These are phyloP conservation scores for Leccinum barrowsii DNA, from an alignment of 768 basidiomycete species.

Conservation along the genomic window DNA sequence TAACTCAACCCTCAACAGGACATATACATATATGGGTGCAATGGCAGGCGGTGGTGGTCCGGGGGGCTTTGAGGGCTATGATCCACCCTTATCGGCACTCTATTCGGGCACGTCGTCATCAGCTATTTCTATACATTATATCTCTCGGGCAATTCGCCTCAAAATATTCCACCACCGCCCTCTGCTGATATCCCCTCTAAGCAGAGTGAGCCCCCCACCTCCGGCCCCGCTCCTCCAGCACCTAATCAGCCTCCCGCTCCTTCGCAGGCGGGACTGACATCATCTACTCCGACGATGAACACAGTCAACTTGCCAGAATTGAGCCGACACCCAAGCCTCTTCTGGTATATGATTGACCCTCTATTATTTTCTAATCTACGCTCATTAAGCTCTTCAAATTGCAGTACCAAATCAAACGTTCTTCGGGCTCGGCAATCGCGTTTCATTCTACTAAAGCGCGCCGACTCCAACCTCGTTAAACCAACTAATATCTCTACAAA, in stretches of 20 bases:
- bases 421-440: constrained; percentile 83
- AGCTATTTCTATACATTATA: constrained; percentile 42
- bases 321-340: constrained; percentile 60
- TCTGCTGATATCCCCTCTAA: constrained; percentile 59
- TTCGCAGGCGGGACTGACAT: constrained; percentile 38
- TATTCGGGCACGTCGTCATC: constrained; percentile 43
- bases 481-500: constrained; percentile 39
- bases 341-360: constrained; percentile 49
- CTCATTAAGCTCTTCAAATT: constrained; percentile 14
- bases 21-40: constrained; percentile 13
- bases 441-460: constrained; percentile 70
- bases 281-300: constrained; percentile 47
- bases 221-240: constrained; percentile 32
- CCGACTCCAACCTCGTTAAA: background rate
- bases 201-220: constrained; percentile 56
- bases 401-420: constrained; percentile 74
- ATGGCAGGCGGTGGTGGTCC: constrained; percentile 16
- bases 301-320: constrained; percentile 73
- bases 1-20: constrained; percentile 13
- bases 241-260: no score
- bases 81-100: constrained; percentile 40
- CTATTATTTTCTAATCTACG: background rate
- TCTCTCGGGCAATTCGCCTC: constrained; percentile 43
- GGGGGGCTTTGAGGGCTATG: constrained; percentile 22
- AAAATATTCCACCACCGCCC: constrained; percentile 41